A percentile compares a stretch with the other conserved stretches of the same genome.
Evolutionary conservation across 768 basidiomycete genomes (phyloP).

Genomic region (Auricularia auricula-judae): DNA sequence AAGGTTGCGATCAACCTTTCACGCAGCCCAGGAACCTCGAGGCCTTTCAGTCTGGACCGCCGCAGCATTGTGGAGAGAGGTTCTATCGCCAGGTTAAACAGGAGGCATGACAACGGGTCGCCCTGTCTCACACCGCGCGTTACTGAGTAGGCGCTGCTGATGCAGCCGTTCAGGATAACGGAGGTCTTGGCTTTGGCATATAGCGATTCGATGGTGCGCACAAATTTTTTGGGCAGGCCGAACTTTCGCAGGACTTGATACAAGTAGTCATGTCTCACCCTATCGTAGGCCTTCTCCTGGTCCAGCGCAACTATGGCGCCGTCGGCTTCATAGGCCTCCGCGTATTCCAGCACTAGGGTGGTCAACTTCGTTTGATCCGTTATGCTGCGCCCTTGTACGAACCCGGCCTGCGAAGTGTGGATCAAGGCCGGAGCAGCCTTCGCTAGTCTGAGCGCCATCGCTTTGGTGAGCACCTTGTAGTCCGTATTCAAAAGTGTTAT

Average conservation of each 20-base stretch:
- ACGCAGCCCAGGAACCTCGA: background rate
- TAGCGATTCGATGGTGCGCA: background rate
- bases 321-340: background rate
- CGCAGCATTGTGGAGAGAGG: slow-evolving; percentile 6
- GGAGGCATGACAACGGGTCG: slow-evolving; percentile 11
- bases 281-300: slow-evolving; percentile 9
- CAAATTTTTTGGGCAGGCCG: background rate
- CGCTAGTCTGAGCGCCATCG: background rate
- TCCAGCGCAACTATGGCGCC: slow-evolving; percentile 6
- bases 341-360: slow-evolving; percentile 2
- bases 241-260: slow-evolving; percentile 5
- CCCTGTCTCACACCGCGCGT: background rate
- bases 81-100: slow-evolving; percentile 10
- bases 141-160: background rate
- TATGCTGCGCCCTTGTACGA: slow-evolving; percentile 7
- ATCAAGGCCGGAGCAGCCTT: background rate
- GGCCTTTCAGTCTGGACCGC: background rate
- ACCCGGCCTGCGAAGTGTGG: slow-evolving; percentile 8
- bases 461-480: slow-evolving; percentile 8
- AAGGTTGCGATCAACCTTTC: background rate
- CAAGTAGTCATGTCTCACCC: slow-evolving; percentile 6
- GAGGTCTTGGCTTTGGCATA: background rate
- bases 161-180: background rate
- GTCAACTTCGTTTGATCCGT: slow-evolving; percentile 7
- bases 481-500: slow-evolving; percentile 8